Evolutionary conservation across 257 asterid genomes (phyloP), one percentile per base, ranked within the genome.

Genomic region (Mentha longifolia): DNA sequence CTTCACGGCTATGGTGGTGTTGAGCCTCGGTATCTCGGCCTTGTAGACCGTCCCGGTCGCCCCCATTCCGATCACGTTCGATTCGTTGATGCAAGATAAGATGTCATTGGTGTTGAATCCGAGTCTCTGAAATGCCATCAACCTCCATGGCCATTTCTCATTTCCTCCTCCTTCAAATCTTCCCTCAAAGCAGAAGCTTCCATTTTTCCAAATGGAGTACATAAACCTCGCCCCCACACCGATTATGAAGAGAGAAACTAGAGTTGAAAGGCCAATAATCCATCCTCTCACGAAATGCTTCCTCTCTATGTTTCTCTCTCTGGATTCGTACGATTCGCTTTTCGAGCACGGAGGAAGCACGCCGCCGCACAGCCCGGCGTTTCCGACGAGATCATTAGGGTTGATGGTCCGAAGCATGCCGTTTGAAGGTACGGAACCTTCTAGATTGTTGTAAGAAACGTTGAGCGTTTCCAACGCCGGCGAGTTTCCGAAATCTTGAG

Each of bases 51-150:
- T 76, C 35, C 97, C 97, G 0, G 96, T 83, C 7, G 89, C 92
- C 35, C 97, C 97, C 90, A 82, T 87, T 12, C 97, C 97, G 1
- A 89, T 82, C 74, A 86, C 89, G 31, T 91, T 89, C 19, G 90
- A 75, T 67, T 90, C 97, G 51, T 88, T 79, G 31, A 89, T 63
- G 77, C 96, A 86, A 6, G 92, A 75, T 1, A 89, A 78, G 17
- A 89, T 80, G 64, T 92, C 96, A 15, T 73, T 76, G 58, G 87
- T 81, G 41, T 80, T 85, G 84, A 92, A 86, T 31, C 89, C 85
- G 12, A 92, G 85, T 76, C 92, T 85, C 77, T 91, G 97, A 81
- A 91, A 91, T 13, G 91, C 96, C 92, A 86, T 87, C 73, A 92
- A 75, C 65, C 92, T 83, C 96, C 96, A 92, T 0, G 96, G 97